Percentiles rank a stretch among this genome's conserved stretches.
phyloP scores from a whole-genome alignment of 2,329 filamentous ascomycete species.

The Colletotrichum somersetense region DNA sequence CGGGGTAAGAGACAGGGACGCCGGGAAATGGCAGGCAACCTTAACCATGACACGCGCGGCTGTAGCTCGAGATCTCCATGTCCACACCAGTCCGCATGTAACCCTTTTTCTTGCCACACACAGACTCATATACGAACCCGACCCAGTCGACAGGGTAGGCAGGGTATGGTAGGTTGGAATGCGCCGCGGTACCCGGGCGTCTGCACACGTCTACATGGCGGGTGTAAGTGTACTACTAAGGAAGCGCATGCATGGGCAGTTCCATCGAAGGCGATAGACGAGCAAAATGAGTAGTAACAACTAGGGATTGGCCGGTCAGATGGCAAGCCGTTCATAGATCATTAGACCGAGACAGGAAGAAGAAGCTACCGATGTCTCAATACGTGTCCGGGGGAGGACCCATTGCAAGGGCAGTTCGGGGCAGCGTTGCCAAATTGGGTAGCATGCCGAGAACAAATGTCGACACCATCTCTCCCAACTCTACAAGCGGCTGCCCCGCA shows the following conservation, averaged over 20 bases:
- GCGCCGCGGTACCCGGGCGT: constrained; percentile 16
- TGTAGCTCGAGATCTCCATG: constrained; percentile 38
- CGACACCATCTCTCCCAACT: constrained; percentile 39
- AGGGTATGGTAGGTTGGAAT: constrained; percentile 27
- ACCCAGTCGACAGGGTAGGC: constrained; percentile 27
- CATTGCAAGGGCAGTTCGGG: constrained; percentile 39
- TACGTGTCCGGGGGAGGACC: constrained; percentile 14
- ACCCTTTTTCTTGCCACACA: constrained; percentile 22
- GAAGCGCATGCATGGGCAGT: constrained; percentile 3
- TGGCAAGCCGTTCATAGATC: constrained; percentile 20
- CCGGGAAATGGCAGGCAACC: constrained; percentile 22
- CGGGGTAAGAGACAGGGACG: constrained; percentile 36
- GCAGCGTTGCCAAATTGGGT: constrained; percentile 40
- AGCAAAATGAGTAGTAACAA: constrained; percentile 13
- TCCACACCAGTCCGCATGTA: constrained; percentile 29
- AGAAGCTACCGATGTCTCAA: constrained; percentile 30
- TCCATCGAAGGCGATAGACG: constrained; percentile 19
- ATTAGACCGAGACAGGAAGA: constrained; percentile 21
- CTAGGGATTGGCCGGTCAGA: constrained; percentile 36
- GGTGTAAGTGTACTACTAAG: constrained; percentile 8
- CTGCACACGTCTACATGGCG: constrained; percentile 7
- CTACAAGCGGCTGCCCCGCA: constrained; percentile 39
- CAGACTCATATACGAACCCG: constrained; percentile 27
- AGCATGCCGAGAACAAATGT: constrained; percentile 40
- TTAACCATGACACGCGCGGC: constrained; percentile 32